phyloP scores from a whole-genome alignment of 2,329 filamentous ascomycete genomes.

The Fusarium tricinctum region DNA sequence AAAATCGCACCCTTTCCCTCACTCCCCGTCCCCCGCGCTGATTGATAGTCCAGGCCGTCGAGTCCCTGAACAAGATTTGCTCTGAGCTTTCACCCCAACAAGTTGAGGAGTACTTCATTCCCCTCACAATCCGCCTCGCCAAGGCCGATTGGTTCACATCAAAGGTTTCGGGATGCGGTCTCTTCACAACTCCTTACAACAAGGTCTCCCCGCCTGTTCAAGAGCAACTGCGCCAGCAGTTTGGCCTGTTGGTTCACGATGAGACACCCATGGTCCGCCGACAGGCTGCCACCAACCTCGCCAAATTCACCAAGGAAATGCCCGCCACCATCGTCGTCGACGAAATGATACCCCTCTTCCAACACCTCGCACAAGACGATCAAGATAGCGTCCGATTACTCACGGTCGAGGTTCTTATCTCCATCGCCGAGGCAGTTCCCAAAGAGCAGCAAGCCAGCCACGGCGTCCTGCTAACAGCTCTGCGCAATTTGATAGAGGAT shows the following conservation, averaged over 20 bases:
- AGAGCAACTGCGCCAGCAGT: conserved; percentile 91
- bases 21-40: conserved; percentile 1
- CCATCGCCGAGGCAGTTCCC: conserved; percentile 95
- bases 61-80: conserved; percentile 99
- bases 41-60: conserved; percentile 79
- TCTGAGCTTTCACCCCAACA: conserved; percentile 89
- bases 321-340: conserved; percentile 90
- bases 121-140: conserved; percentile 92
- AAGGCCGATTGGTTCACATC: conserved; percentile 99
- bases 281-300: conserved; percentile 94
- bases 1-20: conserved; percentile 46
- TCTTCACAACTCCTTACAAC: conserved; percentile 93
- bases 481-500: conserved; percentile 95
- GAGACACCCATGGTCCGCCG: conserved; percentile 99
- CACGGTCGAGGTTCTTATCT: conserved; percentile 95
- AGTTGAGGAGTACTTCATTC: conserved; percentile 97
- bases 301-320: conserved; percentile 99
- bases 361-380: conserved; percentile 95
- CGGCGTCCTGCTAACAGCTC: conserved; percentile 88
- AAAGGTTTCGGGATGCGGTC: conserved; percentile 96
- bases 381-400: conserved; percentile 97
- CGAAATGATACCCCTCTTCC: conserved; percentile 99
- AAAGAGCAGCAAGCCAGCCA: conserved; percentile 99
- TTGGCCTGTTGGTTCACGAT: conserved; percentile 93
- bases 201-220: conserved; percentile 91